Evolutionary conservation across 2,329 filamentous ascomycete species (phyloP).

Genomic region (Ophidiomyces ophidiicola): DNA sequence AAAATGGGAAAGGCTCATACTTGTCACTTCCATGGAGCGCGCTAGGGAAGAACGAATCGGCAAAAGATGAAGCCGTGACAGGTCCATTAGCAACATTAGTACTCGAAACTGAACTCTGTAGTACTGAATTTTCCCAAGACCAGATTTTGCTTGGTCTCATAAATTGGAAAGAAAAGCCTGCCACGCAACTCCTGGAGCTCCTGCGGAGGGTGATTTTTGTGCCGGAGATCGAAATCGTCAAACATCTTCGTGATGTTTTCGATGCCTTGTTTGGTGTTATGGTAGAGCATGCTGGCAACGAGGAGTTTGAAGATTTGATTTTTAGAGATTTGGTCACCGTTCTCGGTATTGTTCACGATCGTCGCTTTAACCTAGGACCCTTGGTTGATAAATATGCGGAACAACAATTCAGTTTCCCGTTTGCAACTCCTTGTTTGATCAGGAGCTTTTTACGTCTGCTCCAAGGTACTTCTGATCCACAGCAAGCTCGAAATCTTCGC

Average conservation of each 20-base stretch:
- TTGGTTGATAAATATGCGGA: constrained; percentile 87
- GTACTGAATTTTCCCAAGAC: constrained; percentile 89
- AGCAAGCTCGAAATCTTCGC: constrained; percentile 70
- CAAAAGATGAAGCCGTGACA: constrained; percentile 60
- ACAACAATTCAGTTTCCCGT: constrained; percentile 81
- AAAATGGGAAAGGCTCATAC: constrained; percentile 71
- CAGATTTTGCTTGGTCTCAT: constrained; percentile 70
- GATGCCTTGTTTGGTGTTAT: constrained; percentile 84
- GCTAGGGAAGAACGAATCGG: constrained; percentile 51
- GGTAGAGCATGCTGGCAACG: constrained; percentile 79
- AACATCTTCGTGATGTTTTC: constrained; percentile 77
- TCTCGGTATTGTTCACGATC: constrained; percentile 84
- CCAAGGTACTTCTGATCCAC: constrained; percentile 67
- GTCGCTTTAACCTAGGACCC: constrained; percentile 80
- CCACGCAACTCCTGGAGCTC: constrained; percentile 58
- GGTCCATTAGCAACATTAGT: constrained; percentile 69
- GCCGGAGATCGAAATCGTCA: constrained; percentile 94
- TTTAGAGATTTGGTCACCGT: constrained; percentile 85
- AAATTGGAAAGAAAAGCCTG: constrained; percentile 68
- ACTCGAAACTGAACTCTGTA: constrained; percentile 78
- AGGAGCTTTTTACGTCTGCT: constrained; percentile 75
- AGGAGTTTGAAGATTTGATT: constrained; percentile 83
- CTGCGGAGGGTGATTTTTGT: constrained; percentile 82
- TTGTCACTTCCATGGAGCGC: constrained; percentile 70
- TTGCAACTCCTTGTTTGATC: constrained; percentile 77